Percentiles rank a stretch among this genome's conserved stretches.
phyloP scores from a whole-genome alignment of 495 filamentous ascomycete species.

The Penicillium coffeae region DNA sequence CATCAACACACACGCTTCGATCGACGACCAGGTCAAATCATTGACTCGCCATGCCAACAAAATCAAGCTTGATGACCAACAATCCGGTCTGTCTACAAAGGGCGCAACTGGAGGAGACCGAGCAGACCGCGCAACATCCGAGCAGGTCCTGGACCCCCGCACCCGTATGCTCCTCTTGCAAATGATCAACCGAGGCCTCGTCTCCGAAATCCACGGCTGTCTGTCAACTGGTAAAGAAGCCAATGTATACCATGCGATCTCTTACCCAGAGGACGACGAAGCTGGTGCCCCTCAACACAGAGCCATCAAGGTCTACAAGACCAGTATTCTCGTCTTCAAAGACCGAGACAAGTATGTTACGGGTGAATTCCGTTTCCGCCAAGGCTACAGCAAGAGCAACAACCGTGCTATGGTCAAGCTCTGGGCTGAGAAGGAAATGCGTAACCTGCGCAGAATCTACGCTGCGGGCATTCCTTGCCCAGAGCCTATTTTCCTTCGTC shows the following conservation, averaged over 20 bases:
- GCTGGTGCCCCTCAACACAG: slow-evolving; percentile 53
- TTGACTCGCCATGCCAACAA: slow-evolving; percentile 85
- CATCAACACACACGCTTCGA: slow-evolving; percentile 68
- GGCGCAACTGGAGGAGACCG: slow-evolving; percentile 61
- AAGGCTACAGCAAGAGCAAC: slow-evolving; percentile 85
- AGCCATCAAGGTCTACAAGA: slow-evolving; percentile 98
- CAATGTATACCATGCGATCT: slow-evolving; percentile 86
- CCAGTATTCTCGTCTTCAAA: slow-evolving; percentile 93
- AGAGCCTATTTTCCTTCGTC: slow-evolving; percentile 79
- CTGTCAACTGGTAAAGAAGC: slow-evolving; percentile 96
- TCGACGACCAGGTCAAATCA: slow-evolving; percentile 84
- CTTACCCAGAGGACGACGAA: slow-evolving; percentile 41
- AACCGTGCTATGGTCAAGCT: slow-evolving; percentile 94
- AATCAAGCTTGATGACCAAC: slow-evolving; percentile 71
- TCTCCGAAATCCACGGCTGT: slow-evolving; percentile 85
- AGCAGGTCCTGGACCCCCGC: slow-evolving; percentile 88
- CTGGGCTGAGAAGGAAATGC: slow-evolving; percentile 98
- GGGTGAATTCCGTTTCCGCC: slow-evolving; percentile 80
- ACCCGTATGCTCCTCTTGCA: slow-evolving; percentile 94
- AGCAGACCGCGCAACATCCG: slow-evolving; percentile 85
- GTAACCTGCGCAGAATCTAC: slow-evolving; percentile 82
- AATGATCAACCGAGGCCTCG: slow-evolving; percentile 81
- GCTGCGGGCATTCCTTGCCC: slow-evolving; percentile 83
- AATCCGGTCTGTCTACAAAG: slow-evolving; percentile 51
- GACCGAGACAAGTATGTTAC: slow-evolving; percentile 92